Percentiles rank a stretch among this genome's conserved stretches.
Evolutionary conservation across 371 early-diverging fungal genomes (phyloP).

Genomic region (Mortierella sp.): DNA sequence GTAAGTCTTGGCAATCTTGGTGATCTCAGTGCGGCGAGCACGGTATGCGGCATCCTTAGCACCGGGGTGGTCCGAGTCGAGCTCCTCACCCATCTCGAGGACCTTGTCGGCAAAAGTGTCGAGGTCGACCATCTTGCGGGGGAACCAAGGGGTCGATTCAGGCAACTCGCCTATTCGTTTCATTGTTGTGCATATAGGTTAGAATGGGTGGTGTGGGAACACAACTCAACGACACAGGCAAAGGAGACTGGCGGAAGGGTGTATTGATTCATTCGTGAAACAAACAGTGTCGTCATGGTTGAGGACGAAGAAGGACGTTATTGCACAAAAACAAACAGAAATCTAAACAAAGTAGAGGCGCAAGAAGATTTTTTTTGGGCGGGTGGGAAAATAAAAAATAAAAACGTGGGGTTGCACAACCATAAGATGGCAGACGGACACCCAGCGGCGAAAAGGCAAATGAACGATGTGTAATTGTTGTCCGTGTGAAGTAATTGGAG

Average conservation of each 20-base stretch:
- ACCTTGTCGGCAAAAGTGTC: conserved; percentile 96
- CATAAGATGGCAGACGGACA: not conserved
- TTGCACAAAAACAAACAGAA: not conserved
- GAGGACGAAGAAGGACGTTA: not conserved
- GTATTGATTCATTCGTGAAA: not conserved
- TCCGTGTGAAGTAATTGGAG: not conserved
- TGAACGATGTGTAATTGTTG: not conserved
- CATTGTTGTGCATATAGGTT: not conserved
- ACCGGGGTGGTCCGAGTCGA: conserved; percentile 95
- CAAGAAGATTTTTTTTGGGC: not conserved
- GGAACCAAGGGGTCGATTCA: conserved; percentile 90
- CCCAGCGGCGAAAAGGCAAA: conserved; percentile 1
- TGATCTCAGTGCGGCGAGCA: conserved; percentile 88
- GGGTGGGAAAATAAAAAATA: conserved; percentile 2
- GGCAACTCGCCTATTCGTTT: conserved; percentile 23
- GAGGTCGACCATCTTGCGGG: conserved; percentile 92
- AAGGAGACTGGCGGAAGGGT: not conserved
- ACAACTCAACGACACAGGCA: not conserved
- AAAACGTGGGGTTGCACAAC: conserved; percentile 8
- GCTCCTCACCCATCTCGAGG: conserved; percentile 92
- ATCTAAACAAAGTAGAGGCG: not conserved
- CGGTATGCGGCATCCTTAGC: conserved; percentile 92
- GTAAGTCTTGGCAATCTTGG: conserved; percentile 87
- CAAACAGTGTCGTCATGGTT: not conserved
- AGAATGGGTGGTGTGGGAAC: conserved; percentile 6